Conservation (phyloP, 345 rosid species). For the Rubroshorea leprosula region DNA sequence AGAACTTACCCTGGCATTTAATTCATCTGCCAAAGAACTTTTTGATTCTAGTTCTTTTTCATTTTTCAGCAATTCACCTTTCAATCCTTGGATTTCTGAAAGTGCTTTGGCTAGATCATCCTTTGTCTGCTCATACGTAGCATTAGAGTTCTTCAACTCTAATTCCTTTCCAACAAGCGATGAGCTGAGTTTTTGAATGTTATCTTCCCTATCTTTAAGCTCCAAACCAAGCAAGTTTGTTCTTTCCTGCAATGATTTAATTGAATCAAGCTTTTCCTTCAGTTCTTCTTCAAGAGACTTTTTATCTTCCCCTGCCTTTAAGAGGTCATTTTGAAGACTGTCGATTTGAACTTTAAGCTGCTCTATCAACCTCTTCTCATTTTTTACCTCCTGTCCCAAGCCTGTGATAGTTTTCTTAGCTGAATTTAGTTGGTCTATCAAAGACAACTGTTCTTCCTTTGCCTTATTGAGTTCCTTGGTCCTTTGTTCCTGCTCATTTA, state of each 20-base stretch:
- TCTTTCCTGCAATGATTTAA: conserved; percentile 51
- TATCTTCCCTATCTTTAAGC: conserved; percentile 57
- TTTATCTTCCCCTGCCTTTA: conserved; percentile 52
- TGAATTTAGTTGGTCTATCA: conserved; percentile 48
- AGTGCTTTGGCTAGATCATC: conserved; percentile 46
- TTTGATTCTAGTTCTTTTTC: conserved; percentile 46
- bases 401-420: conserved; percentile 55
- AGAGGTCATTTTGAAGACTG: conserved; percentile 42
- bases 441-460: conserved; percentile 51
- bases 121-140: conserved; percentile 39
- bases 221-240: conserved; percentile 50
- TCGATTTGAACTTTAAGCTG: conserved; percentile 48
- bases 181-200: conserved; percentile 38
- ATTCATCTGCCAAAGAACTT: conserved; percentile 42
- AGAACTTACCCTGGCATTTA: conserved; percentile 44
- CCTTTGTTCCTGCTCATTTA: conserved; percentile 57
- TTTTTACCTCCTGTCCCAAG: conserved; percentile 65
- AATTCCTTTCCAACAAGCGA: conserved; percentile 47
- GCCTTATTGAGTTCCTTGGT: conserved; percentile 40
- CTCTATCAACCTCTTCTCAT: conserved; percentile 50
- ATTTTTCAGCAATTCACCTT: conserved; percentile 34
- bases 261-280: conserved; percentile 42
- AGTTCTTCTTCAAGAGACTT: conserved; percentile 49
- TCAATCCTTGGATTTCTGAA: conserved; percentile 41
- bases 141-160: conserved; percentile 46